Evolutionary conservation across 2,329 filamentous ascomycete species (phyloP).

Genomic region (Cadophora luteo-olivacea): DNA sequence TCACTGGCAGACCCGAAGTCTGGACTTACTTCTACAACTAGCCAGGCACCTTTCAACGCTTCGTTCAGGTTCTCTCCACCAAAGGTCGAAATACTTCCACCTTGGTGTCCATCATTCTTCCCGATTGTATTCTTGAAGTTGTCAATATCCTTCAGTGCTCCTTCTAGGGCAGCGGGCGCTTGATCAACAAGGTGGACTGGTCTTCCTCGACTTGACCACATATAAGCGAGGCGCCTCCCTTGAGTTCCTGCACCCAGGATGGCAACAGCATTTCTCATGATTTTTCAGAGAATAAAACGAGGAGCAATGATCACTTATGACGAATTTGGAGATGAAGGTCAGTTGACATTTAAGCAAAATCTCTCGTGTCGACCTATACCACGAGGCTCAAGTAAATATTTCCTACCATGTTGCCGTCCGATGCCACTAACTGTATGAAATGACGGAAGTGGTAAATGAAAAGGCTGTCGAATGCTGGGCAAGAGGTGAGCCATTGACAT

Average conservation of each 20-base stretch:
- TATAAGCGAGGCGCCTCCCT: constrained; percentile 47
- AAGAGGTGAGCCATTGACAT: not conserved
- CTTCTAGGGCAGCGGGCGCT: constrained; percentile 41
- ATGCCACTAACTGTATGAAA: not conserved
- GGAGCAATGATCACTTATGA: not conserved
- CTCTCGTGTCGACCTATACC: not conserved
- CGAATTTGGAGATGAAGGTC: no score
- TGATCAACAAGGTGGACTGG: constrained; percentile 45
- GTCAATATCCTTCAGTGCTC: constrained; percentile 42
- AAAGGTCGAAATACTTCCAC: constrained; percentile 20
- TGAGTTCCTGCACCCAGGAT: constrained; percentile 47
- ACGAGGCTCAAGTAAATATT: not conserved
- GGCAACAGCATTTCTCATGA: constrained; percentile 29
- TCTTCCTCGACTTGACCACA: constrained; percentile 47
- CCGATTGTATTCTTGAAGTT: constrained; percentile 36
- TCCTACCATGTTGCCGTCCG: not conserved
- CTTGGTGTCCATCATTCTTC: constrained; percentile 38
- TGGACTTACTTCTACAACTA: constrained; percentile 44
- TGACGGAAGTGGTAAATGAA: constrained; percentile 3
- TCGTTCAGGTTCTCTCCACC: constrained; percentile 30
- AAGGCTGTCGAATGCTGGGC: not conserved
- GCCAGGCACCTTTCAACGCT: constrained; percentile 41
- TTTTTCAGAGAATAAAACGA: not conserved
- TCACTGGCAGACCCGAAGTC: not conserved
- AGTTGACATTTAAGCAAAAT: no score